phyloP scores from a whole-genome alignment of 2,329 filamentous ascomycete genomes.

The Talaromyces pinophilus region DNA sequence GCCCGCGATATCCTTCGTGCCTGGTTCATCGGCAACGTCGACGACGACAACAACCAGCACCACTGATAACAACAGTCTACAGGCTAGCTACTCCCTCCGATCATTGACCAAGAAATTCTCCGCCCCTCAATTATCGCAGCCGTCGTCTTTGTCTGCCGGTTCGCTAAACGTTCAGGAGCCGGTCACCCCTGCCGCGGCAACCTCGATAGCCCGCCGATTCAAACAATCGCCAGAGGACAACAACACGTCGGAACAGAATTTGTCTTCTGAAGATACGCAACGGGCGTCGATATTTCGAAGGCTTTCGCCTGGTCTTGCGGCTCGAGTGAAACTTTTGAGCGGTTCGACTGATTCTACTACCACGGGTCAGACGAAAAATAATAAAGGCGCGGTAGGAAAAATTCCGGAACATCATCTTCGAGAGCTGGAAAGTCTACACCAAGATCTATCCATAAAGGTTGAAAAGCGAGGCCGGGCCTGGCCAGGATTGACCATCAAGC shows the following conservation, averaged over 20 bases:
- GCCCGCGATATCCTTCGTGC: conserved; percentile 40
- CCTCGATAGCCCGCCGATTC: conserved; percentile 23
- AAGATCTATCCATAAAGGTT: conserved; percentile 42
- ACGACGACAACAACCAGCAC: conserved; percentile 21
- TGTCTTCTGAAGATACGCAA: conserved; percentile 30
- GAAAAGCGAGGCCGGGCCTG: conserved; percentile 42
- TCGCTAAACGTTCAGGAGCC: conserved; percentile 24
- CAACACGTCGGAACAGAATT: conserved; percentile 21
- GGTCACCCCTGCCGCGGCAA: conserved; percentile 30
- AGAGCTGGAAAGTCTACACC: conserved; percentile 43
- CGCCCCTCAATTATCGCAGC: conserved; percentile 31
- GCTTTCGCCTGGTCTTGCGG: conserved; percentile 45
- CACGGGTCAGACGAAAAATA: conserved; percentile 18
- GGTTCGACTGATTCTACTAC: conserved; percentile 33
- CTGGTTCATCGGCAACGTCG: conserved; percentile 32
- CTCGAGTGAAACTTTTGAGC: conserved; percentile 46
- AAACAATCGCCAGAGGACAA: conserved; percentile 32
- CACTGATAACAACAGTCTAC: neutral
- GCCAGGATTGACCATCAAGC: conserved; percentile 28
- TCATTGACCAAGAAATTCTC: conserved; percentile 25
- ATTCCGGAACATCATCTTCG: conserved; percentile 46
- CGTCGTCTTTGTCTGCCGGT: conserved; percentile 19
- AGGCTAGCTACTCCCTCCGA: conserved; percentile 15
- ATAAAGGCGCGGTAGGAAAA: conserved; percentile 36
- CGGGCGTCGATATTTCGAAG: conserved; percentile 44